phyloP scores from a whole-genome alignment of 257 asterid genomes.

The Ehretia macrophylla region DNA sequence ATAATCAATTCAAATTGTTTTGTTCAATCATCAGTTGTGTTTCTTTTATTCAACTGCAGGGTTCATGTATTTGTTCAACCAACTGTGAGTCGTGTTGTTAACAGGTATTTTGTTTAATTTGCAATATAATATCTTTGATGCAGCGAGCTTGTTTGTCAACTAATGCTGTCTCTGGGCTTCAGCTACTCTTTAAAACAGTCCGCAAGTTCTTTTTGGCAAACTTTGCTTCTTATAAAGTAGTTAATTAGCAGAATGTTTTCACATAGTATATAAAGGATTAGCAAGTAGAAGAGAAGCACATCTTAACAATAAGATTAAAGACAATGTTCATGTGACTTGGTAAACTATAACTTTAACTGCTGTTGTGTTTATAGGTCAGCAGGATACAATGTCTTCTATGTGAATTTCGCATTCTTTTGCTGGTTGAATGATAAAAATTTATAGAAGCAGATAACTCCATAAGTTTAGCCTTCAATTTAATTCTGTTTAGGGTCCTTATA shows the following conservation, averaged over 20 bases:
- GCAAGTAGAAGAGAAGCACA: too few relatives aligned
- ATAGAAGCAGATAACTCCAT: too few relatives aligned
- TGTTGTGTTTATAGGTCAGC: too few relatives aligned
- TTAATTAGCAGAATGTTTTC: too few relatives aligned
- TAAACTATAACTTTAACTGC: not conserved
- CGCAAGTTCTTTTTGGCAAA: not conserved
- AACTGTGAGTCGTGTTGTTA: conserved; percentile 79
- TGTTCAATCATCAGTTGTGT: conserved; percentile 1
- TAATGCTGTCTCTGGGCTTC: not conserved
- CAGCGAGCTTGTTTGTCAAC: not conserved
- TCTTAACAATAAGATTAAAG: too few relatives aligned
- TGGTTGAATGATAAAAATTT: too few relatives aligned
- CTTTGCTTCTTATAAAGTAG: not conserved
- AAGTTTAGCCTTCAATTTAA: not conserved
- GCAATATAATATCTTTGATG: not conserved
- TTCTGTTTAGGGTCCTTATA: not conserved
- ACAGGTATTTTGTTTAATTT: conserved; percentile 46
- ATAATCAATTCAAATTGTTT: not conserved
- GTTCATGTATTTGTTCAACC: conserved; percentile 90
- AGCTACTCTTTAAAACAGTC: too few relatives aligned
- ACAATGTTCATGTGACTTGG: not conserved
- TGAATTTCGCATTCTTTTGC: too few relatives aligned
- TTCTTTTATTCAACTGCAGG: conserved; percentile 51
- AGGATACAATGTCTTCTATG: too few relatives aligned
- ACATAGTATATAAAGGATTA: too few relatives aligned